Percentiles rank a stretch among this genome's conserved stretches.
Conservation (phyloP, 2,329 filamentous ascomycete genomes). For the Arthrobotrys musiformis region DNA sequence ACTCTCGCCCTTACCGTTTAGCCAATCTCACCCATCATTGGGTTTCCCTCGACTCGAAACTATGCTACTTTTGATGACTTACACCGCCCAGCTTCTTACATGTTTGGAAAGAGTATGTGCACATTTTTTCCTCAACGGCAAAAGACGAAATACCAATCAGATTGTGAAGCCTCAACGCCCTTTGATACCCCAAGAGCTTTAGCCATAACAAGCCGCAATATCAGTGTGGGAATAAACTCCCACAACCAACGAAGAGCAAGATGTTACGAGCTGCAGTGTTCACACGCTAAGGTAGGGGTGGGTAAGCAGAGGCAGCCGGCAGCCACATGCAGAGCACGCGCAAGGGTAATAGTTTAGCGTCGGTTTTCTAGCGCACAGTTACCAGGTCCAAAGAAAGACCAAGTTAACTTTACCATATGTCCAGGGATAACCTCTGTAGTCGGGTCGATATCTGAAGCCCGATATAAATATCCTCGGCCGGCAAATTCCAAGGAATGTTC, state of each 20-base stretch:
- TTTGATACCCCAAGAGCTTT: constrained; percentile 49
- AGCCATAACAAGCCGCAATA: constrained; percentile 35
- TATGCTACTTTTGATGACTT: constrained; percentile 24
- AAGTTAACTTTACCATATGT: constrained; percentile 20
- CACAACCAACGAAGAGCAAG: constrained; percentile 1
- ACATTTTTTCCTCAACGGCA: constrained; percentile 4
- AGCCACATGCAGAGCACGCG: constrained; percentile 35
- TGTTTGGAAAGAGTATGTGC: constrained; percentile 8
- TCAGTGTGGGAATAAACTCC: constrained; percentile 21
- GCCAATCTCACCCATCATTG: constrained; percentile 19
- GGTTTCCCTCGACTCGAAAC: constrained; percentile 8
- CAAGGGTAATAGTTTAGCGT: constrained; percentile 9
- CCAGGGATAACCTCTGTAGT: constrained; percentile 31
- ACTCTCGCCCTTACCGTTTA: constrained; percentile 27
- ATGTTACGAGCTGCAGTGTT: constrained; percentile 43
- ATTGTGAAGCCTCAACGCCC: constrained; percentile 24
- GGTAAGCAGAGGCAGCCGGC: constrained; percentile 51
- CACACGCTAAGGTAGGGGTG: constrained; percentile 40
- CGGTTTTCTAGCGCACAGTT: constrained; percentile 26
- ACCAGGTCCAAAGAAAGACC: constrained; percentile 37
- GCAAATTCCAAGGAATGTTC: constrained; percentile 52
- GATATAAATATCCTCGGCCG: constrained; percentile 29
- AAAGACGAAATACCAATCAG: constrained; percentile 26
- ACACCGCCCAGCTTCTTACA: constrained; percentile 38
- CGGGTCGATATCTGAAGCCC: constrained; percentile 12